phyloP scores from a whole-genome alignment of 352 stramenopile species.

The Phytophthora ohioensis region DNA sequence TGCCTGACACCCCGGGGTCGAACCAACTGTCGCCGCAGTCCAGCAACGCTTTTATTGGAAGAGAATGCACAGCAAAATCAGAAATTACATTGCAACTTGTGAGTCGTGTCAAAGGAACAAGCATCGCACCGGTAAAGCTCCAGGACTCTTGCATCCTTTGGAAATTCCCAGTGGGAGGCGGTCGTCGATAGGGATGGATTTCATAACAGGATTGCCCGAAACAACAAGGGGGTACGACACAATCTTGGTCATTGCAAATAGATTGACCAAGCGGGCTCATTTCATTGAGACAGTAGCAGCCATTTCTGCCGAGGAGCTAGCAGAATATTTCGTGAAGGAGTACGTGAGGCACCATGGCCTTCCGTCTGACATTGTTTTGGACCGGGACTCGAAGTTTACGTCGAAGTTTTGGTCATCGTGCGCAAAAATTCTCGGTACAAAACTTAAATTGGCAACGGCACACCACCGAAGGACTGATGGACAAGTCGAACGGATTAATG shows the following conservation, averaged over 20 bases:
- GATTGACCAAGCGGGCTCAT: conserved; percentile 13
- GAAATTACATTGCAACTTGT: neutral
- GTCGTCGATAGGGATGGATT: conserved; percentile 15
- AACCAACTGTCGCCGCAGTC: neutral
- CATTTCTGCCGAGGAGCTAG: neutral
- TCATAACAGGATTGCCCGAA: conserved; percentile 1
- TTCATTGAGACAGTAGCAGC: conserved; percentile 2
- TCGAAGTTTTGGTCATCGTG: neutral
- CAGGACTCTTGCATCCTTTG: neutral
- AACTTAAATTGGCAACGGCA: neutral
- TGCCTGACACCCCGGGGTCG: neutral
- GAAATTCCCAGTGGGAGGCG: conserved; percentile 2
- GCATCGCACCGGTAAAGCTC: neutral
- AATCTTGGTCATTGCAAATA: conserved; percentile 2
- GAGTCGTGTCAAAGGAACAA: neutral
- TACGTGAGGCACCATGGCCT: conserved; percentile 13
- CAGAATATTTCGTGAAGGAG: neutral
- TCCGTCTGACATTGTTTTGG: neutral
- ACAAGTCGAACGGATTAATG: neutral
- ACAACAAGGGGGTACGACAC: too few relatives aligned
- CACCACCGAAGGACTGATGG: conserved; percentile 2
- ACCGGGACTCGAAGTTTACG: conserved; percentile 17
- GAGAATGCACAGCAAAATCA: too few relatives aligned
- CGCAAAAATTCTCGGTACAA: neutral
- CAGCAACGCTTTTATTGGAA: too few relatives aligned